These are phyloP conservation scores for Torulaspora globosa DNA, from an alignment of 1,139 yeast genomes.

Conservation along the genomic window DNA sequence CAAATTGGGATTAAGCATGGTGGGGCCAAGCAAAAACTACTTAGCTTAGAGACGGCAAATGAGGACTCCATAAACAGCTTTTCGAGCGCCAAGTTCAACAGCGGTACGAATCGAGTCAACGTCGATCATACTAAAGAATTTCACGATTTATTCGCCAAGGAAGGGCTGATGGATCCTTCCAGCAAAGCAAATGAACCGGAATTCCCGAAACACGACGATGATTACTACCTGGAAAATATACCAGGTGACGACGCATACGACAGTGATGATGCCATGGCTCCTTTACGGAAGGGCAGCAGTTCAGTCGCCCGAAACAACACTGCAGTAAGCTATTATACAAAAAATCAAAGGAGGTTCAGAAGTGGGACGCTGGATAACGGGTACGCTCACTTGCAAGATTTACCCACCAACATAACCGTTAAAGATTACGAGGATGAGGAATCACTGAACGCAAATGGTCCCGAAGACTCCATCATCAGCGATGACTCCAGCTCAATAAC, in stretches of 20 bases:
- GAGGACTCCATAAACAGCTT: slow-evolving; percentile 24
- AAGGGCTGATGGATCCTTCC: slow-evolving; percentile 13
- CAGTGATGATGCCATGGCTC: slow-evolving; percentile 37
- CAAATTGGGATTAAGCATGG: slow-evolving; percentile 39
- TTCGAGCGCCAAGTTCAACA: slow-evolving; percentile 6
- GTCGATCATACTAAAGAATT: slow-evolving; percentile 36
- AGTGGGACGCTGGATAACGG: slow-evolving; percentile 28
- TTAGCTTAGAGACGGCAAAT: slow-evolving; percentile 34
- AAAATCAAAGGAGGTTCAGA: slow-evolving; percentile 27
- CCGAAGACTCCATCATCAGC: slow-evolving; percentile 17
- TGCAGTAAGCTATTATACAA: slow-evolving; percentile 35
- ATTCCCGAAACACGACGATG: slow-evolving; percentile 14
- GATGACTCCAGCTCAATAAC: slow-evolving; percentile 15
- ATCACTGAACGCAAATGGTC: slow-evolving; percentile 1
- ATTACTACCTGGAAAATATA: slow-evolving; percentile 29
- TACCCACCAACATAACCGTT: slow-evolving; percentile 23
- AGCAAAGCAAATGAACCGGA: slow-evolving; percentile 3
- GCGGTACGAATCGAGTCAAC: slow-evolving; percentile 14
- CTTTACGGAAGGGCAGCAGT: slow-evolving; percentile 26
- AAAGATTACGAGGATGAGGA: slow-evolving; percentile 16
- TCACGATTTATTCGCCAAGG: slow-evolving; percentile 29
- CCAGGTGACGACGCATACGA: slow-evolving; percentile 39
- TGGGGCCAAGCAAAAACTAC: slow-evolving; percentile 34
- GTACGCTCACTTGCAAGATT: slow-evolving; percentile 19
- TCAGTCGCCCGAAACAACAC: slow-evolving; percentile 31